phyloP scores from a whole-genome alignment of 345 rosid species.

The Eucalyptus grandis region DNA sequence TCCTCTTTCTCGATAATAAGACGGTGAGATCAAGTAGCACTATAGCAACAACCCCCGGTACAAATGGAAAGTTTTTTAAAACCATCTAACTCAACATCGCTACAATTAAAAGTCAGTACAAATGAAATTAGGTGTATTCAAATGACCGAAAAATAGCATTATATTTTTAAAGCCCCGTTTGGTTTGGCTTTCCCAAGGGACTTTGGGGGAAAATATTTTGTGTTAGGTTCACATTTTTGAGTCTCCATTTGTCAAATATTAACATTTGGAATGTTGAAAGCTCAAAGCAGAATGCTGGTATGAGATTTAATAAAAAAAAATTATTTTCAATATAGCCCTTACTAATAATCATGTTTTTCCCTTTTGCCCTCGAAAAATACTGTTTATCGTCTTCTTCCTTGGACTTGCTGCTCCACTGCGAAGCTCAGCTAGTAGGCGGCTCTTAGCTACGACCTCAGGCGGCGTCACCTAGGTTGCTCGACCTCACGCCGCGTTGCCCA shows the following conservation, averaged over 20 bases:
- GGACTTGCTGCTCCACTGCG: accelerated
- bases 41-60: background rate
- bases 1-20: background rate
- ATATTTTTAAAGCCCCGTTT: no score
- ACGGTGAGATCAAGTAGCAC: background rate
- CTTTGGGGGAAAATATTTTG: no score
- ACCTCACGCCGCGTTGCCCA: accelerated
- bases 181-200: accelerated
- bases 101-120: background rate
- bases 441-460: accelerated
- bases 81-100: background rate
- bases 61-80: background rate
- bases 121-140: background rate
- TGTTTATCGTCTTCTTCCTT: accelerated
- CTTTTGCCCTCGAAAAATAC: no score
- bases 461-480: accelerated
- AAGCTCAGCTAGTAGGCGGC: no score
- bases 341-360: no score
- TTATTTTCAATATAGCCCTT: no score
- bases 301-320: no score
- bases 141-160: background rate
- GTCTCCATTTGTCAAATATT: no score
- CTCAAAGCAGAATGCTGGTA: no score
- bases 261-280: accelerated
- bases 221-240: no score